A percentile compares a stretch with the other conserved stretches of the same genome.
These are phyloP conservation scores for Porogramme epimiltina DNA, from an alignment of 1,284 basidiomycete genomes.

Conservation along the genomic window DNA sequence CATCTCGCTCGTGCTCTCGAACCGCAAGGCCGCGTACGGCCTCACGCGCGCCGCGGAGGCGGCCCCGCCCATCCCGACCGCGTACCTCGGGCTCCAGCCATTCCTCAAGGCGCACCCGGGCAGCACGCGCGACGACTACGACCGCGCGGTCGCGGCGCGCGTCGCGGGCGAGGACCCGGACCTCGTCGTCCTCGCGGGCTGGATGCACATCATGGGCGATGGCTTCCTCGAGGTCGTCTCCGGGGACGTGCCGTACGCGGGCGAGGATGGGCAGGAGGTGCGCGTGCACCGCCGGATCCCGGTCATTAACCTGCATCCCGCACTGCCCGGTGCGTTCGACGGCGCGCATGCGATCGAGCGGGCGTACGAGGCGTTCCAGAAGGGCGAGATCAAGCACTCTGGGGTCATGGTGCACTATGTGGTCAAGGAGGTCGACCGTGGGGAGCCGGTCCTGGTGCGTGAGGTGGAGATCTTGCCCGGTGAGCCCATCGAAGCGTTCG, in stretches of 20 bases:
- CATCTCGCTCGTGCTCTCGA: slow-evolving; percentile 88
- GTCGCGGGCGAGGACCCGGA: slow-evolving; percentile 75
- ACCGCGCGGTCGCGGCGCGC: slow-evolving; percentile 77
- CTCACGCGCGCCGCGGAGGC: slow-evolving; percentile 77
- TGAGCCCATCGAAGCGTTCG: slow-evolving; percentile 77
- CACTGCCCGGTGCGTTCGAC: slow-evolving; percentile 93
- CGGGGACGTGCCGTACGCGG: slow-evolving; percentile 37
- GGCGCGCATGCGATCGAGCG: slow-evolving; percentile 90
- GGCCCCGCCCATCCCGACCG: slow-evolving; percentile 78
- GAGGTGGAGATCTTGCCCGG: slow-evolving; percentile 77
- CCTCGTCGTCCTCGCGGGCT: slow-evolving; percentile 91
- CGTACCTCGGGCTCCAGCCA: slow-evolving; percentile 84
- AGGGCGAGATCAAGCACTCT: slow-evolving; percentile 75
- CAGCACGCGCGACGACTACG: slow-evolving; percentile 84
- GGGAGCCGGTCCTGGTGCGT: slow-evolving; percentile 83
- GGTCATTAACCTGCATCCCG: slow-evolving; percentile 97
- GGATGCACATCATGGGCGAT: slow-evolving; percentile 91
- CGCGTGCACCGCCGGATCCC: slow-evolving; percentile 55
- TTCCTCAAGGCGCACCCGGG: slow-evolving; percentile 78
- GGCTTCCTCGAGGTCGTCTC: slow-evolving; percentile 55
- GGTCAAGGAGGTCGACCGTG: slow-evolving; percentile 91
- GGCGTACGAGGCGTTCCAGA: slow-evolving; percentile 87
- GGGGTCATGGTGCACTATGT: slow-evolving; percentile 97
- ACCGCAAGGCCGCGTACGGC: slow-evolving; percentile 91
- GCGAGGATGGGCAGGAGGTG: slow-evolving; percentile 20